Evolutionary conservation across 306 rosid species (phyloP).

Genomic region (Luffa acutangula): DNA sequence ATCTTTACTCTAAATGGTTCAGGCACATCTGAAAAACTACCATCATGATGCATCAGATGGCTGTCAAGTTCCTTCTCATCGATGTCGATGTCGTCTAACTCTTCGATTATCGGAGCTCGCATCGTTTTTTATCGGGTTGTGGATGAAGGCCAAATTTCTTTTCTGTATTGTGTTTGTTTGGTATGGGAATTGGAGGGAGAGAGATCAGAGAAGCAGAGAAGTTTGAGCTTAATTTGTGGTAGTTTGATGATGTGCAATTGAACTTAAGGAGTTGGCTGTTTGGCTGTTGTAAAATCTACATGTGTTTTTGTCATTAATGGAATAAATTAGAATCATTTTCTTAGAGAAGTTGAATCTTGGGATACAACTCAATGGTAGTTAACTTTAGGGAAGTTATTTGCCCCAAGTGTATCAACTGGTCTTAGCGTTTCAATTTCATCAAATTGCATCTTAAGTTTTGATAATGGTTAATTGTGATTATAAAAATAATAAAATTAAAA

Average conservation of each 20-base stretch:
- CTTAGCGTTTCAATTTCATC: too few species aligned
- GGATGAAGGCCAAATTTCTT: not conserved
- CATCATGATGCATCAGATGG: not conserved
- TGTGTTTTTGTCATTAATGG: not conserved
- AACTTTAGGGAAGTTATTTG: not conserved
- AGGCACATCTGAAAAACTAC: not conserved
- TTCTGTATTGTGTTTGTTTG: not conserved
- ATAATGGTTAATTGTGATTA: too few species aligned
- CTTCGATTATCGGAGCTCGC: not conserved
- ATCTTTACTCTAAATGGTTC: not conserved
- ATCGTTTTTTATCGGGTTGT: not conserved
- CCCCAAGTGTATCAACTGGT: not conserved
- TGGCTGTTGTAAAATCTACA: not conserved
- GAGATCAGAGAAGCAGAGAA: not conserved
- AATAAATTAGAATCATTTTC: not conserved
- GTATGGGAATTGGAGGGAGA: not conserved
- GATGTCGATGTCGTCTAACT: not conserved
- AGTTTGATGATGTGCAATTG: not conserved
- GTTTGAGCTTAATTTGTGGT: not conserved
- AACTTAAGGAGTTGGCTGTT: not conserved
- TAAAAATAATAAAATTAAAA: too few species aligned
- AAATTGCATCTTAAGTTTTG: too few species aligned
- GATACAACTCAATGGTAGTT: not conserved
- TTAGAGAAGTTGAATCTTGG: not conserved
- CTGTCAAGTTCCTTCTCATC: not conserved